Base-by-base conservation (phyloP, 2,329 filamentous ascomycete genomes). In the Fusarium musae region DNA sequence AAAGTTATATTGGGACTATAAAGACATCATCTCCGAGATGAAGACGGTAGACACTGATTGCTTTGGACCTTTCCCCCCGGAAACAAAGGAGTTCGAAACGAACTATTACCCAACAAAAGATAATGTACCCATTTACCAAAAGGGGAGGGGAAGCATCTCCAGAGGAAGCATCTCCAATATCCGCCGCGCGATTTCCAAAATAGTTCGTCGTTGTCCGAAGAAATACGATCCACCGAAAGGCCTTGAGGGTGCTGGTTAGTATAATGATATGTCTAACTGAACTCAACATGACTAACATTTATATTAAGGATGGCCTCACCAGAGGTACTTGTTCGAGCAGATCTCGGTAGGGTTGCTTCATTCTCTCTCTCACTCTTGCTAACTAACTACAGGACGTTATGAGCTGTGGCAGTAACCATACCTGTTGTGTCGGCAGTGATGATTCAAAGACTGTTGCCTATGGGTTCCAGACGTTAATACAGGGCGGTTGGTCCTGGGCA, bases 321-420 rank as follows among this genome's bases (percentile, higher is more conserved):
- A 8, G 19, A 47, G 44, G 26, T 30, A n/a, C 26, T 0, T 11
- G 0, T 30, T 0, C 6, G 0, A 2, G 6, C 44, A 47, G 2
- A 0, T 47, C 6, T 47, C 44, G 1, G 44, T 47, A 11, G 0
- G 44, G 2, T 30, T 21, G 0, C 9, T 3, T 11, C 44, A 28
- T 21, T 28, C 3, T 47, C 12, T 34, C 7, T 15, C 30, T 11
- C 11, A 32, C 7, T 28, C 11, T 13, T 44, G 3, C 23, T 44
- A 44, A 44, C 16, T 46, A 21, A 28, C 2, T 3, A 21, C 12
- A 46, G 44, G 44, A 21, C 0, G 5, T 1, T 46, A 0, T 28
- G 1, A 0, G 28, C 0, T 46, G 43, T 46, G 12, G 17, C 23
- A 4, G 3, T 0, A 15, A 46, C 3, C 11, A 28, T 0, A 15